Evolutionary conservation across 2,329 filamentous ascomycete species (phyloP).

Genomic region (Elsinoe batatas): DNA sequence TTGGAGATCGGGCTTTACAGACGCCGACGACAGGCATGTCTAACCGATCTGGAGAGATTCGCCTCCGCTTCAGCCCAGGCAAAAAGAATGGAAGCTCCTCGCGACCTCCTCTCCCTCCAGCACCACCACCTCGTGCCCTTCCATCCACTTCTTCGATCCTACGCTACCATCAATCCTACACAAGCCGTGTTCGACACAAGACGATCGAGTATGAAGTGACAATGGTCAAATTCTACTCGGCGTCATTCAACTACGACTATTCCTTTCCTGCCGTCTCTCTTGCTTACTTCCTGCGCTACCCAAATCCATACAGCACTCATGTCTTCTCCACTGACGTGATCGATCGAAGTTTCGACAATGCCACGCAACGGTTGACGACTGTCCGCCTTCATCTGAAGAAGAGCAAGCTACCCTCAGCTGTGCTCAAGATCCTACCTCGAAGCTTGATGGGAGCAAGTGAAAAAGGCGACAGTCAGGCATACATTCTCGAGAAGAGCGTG

Average conservation of each 20-base stretch:
- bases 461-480: slow-evolving; percentile 56
- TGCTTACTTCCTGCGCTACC: slow-evolving; percentile 83
- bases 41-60: slow-evolving; percentile 12
- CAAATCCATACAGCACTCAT: slow-evolving; percentile 74
- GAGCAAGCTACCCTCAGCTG: slow-evolving; percentile 63
- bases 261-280: slow-evolving; percentile 77
- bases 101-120: background rate
- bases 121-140: background rate
- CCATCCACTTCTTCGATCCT: background rate
- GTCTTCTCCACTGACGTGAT: slow-evolving; percentile 79
- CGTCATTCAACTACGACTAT: slow-evolving; percentile 64
- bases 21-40: background rate
- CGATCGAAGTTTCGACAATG: slow-evolving; percentile 59
- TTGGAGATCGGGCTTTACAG: slow-evolving; percentile 4
- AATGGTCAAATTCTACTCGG: slow-evolving; percentile 46
- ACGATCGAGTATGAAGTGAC: slow-evolving; percentile 15
- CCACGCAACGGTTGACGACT: slow-evolving; percentile 65
- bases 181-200: background rate
- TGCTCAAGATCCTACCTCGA: slow-evolving; percentile 64
- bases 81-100: slow-evolving; percentile 9
- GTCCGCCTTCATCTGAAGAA: slow-evolving; percentile 74
- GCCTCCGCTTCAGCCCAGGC: slow-evolving; percentile 5
- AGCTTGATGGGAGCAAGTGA: slow-evolving; percentile 53
- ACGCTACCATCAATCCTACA: background rate
- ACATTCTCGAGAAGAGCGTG: slow-evolving; percentile 69